Conservation (phyloP, 2,329 filamentous ascomycete genomes). For the Cryphonectria carpinicola region DNA sequence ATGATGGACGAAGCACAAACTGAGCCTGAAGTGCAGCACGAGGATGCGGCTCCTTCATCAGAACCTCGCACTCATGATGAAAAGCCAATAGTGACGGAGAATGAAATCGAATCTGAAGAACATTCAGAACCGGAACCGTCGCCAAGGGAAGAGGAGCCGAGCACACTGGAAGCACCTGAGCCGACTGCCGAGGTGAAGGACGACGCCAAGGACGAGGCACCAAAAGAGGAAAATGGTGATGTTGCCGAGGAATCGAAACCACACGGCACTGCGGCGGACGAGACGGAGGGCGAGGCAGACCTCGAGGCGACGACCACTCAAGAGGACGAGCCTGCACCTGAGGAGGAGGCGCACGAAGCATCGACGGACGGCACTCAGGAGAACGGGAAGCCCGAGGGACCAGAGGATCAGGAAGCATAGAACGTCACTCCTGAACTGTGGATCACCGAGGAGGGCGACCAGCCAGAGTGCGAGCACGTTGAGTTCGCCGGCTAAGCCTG, state of each 20-base stretch:
- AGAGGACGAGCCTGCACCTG: slow-evolving; percentile 25
- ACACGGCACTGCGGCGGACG: slow-evolving; percentile 12
- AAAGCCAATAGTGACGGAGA: slow-evolving; percentile 29
- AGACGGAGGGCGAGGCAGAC: slow-evolving; percentile 30
- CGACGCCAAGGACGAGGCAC: background rate
- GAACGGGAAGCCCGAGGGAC: slow-evolving; percentile 7
- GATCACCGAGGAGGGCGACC: background rate
- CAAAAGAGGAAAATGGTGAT: slow-evolving; percentile 14
- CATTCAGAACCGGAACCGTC: slow-evolving; percentile 15
- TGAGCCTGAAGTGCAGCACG: slow-evolving; percentile 33
- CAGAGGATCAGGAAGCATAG: slow-evolving; percentile 16
- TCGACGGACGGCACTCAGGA: slow-evolving; percentile 14
- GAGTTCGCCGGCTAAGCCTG: background rate
- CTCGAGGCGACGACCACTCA: slow-evolving; percentile 15
- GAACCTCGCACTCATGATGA: background rate
- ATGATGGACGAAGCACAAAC: slow-evolving; percentile 23
- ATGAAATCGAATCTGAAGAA: slow-evolving; percentile 32
- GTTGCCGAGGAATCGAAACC: slow-evolving; percentile 4
- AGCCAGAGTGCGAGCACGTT: slow-evolving; percentile 1
- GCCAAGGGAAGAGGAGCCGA: slow-evolving; percentile 32
- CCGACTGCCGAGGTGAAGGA: background rate
- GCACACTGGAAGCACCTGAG: slow-evolving; percentile 8
- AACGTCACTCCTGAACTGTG: background rate
- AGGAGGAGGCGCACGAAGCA: background rate
- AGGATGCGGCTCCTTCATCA: slow-evolving; percentile 30